Conservation (phyloP, 345 rosid species). For the Eutrema japonicum region DNA sequence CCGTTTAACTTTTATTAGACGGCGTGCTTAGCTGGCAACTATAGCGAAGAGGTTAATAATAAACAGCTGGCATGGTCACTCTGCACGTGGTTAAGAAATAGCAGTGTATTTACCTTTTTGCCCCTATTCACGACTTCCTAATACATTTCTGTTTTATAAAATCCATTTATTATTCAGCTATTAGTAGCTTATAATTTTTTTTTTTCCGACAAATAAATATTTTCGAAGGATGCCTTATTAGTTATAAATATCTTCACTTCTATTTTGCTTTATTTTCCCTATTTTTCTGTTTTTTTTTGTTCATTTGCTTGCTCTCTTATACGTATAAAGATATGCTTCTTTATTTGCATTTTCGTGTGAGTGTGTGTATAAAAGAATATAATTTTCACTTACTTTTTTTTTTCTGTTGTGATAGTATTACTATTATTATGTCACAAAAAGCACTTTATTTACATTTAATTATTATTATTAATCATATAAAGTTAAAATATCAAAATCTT, state of each 20-base stretch:
- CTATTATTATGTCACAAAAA: background rate
- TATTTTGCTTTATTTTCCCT: slow-evolving; percentile 21
- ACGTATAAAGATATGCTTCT: background rate
- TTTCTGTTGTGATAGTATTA: background rate
- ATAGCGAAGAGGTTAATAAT: slow-evolving; percentile 31
- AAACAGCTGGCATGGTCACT: slow-evolving; percentile 46
- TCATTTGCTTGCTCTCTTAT: slow-evolving; percentile 17
- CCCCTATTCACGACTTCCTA: slow-evolving; percentile 11
- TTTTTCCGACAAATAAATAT: background rate
- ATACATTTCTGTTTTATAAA: background rate
- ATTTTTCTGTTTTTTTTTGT: slow-evolving; percentile 12
- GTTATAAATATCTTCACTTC: no score
- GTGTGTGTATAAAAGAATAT: background rate
- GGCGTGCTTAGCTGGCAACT: slow-evolving; percentile 46
- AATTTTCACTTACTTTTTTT: background rate
- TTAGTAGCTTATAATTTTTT: no score
- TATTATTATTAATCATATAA: background rate
- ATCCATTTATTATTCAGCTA: slow-evolving; percentile 11
- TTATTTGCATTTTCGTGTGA: background rate
- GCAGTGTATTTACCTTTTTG: background rate
- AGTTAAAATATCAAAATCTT: background rate
- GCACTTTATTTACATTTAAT: background rate
- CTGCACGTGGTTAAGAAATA: slow-evolving; percentile 35
- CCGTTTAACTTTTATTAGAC: slow-evolving; percentile 27
- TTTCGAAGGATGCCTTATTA: slow-evolving; percentile 21